phyloP scores from a whole-genome alignment of 2,329 filamentous ascomycete genomes.

The Ophioceras dolichostomum region DNA sequence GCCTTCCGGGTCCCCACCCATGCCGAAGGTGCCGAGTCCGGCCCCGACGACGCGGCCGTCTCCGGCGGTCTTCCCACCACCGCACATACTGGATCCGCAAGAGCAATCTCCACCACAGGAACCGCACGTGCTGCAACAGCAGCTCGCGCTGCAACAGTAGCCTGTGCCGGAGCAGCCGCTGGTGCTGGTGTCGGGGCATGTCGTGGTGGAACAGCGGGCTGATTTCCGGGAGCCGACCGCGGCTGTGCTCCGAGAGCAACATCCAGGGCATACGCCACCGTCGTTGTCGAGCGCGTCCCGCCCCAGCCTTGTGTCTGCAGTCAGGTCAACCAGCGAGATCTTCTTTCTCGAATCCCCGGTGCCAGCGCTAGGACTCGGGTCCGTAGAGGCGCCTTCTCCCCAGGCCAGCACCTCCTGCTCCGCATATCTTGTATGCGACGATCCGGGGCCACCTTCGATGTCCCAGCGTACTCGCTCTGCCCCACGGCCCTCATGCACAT shows the following conservation, averaged over 20 bases:
- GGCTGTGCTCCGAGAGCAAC: too few species aligned
- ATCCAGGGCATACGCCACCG: slow-evolving; percentile 12
- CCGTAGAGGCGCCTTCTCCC: slow-evolving; percentile 41
- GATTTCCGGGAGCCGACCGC: too few species aligned
- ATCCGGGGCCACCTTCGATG: slow-evolving; percentile 20
- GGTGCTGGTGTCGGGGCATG: neutral
- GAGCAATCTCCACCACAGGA: neutral
- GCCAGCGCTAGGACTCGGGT: slow-evolving; percentile 32
- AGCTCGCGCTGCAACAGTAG: neutral
- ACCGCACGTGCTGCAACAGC: neutral
- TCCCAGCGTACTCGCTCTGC: slow-evolving; percentile 52
- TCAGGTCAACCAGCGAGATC: slow-evolving; percentile 51
- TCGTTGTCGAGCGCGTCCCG: slow-evolving; percentile 31
- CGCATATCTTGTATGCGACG: neutral
- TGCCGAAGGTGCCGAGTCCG: slow-evolving; percentile 20
- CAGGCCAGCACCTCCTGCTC: slow-evolving; percentile 24
- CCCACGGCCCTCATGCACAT: slow-evolving; percentile 58
- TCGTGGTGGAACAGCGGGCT: neutral
- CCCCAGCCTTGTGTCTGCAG: slow-evolving; percentile 20
- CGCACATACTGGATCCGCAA: too few species aligned
- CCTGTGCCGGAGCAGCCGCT: neutral
- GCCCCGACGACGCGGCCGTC: slow-evolving; percentile 1
- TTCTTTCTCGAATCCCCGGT: slow-evolving; percentile 21
- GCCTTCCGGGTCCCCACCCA: slow-evolving; percentile 24
- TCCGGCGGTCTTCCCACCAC: neutral